Base-by-base conservation (phyloP, 2,329 filamentous ascomycete species). In the Tolypocladium tropicale region DNA sequence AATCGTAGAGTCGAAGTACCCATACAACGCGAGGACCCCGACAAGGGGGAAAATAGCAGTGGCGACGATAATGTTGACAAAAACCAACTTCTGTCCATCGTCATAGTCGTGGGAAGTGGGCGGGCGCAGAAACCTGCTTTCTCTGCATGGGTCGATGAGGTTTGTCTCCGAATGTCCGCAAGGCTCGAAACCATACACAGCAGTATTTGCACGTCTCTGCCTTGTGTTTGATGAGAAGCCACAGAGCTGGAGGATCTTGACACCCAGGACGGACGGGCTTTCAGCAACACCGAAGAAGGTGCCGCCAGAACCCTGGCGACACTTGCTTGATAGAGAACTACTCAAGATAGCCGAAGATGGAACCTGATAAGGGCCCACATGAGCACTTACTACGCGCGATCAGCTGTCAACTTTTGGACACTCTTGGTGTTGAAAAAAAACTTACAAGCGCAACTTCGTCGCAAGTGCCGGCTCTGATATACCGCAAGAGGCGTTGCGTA, bases 21-120 rank as follows among this genome's bases (percentile, higher is more conserved):
- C 76, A 11, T 63, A 67, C 30, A 78, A 68, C 1, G 75, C 74
- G 9, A 80, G 61, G 0, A 78, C 57, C 0, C 76, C 73, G 11
- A 78, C 64, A 52, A 81, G 75, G 0, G 79, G 79, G n/a, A 81
- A 70, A 7, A 68, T 43, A 1, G 76, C 55, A 21, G 73, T 74
- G 46, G 77, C 51, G 0, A 66, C 33, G 49, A 73, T 62, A 58
- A 78, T 71, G 14, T 64, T 48, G 10, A 66, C 61, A 59, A 78
- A 80, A 53, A 74, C 72, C 0, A 57, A 55, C 3, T 61, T 64
- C 21, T 73, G 72, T 14, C 67, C 67, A 18, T 59, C 58, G 16
- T 71, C 63, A 5, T 65, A 64, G 11, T 64, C 58, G 4, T 62
- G 60, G 2, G 65, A 63, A 65, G 59, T 10, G 63, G 63, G 11